A percentile compares a stretch with the other conserved stretches of the same genome.
These are phyloP conservation scores for Eurotiales sp. DNA, from an alignment of 2,329 filamentous ascomycete genomes.

Conservation along the genomic window DNA sequence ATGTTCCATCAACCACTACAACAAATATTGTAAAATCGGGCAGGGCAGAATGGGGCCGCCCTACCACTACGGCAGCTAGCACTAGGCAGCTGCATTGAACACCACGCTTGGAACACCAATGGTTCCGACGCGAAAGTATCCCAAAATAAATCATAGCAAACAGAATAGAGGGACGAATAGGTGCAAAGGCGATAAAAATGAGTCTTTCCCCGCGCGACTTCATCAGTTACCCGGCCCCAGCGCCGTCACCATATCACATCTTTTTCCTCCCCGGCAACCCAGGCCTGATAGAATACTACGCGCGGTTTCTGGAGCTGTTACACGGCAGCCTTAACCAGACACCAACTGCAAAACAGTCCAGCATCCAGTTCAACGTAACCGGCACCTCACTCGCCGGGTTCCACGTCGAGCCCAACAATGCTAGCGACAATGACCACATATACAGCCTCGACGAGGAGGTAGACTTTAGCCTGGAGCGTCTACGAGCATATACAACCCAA, in stretches of 20 bases:
- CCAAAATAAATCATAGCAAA: not conserved
- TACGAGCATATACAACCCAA: not conserved
- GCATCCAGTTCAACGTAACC: conserved; percentile 3
- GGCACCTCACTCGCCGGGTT: conserved; percentile 12
- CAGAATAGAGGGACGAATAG: not conserved
- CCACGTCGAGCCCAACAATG: not conserved
- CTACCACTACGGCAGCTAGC: too few relatives aligned
- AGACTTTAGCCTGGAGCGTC: not conserved
- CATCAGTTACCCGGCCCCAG: not conserved
- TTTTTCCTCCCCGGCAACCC: conserved; percentile 16
- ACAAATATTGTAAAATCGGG: too few relatives aligned
- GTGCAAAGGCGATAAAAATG: not conserved
- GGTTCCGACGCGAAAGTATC: too few relatives aligned
- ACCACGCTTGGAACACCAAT: too few relatives aligned
- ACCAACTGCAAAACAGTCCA: not conserved
- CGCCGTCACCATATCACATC: conserved; percentile 11
- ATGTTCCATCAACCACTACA: too few relatives aligned
- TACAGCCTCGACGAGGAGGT: conserved; percentile 11
- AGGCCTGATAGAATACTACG: conserved; percentile 13
- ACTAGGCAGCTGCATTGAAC: too few relatives aligned
- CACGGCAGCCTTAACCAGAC: conserved; percentile 3
- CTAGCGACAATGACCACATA: not conserved
- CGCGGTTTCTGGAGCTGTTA: conserved; percentile 3
- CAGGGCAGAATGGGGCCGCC: too few relatives aligned
- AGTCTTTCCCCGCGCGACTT: not conserved